These are phyloP conservation scores for Zygosaccharomyces pseudobailii DNA, from an alignment of 1,139 yeast genomes.

Conservation along the genomic window DNA sequence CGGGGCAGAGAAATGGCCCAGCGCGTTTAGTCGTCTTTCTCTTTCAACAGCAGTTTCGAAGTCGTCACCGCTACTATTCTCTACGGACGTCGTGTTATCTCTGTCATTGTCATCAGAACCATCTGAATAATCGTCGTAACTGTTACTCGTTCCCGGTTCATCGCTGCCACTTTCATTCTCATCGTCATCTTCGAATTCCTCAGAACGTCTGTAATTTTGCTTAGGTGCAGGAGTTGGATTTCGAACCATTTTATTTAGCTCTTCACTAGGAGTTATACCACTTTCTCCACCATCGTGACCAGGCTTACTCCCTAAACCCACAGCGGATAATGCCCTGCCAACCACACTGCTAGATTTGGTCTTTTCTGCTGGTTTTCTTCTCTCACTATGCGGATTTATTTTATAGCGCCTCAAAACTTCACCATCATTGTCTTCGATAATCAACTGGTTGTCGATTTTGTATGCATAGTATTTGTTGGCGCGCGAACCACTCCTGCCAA, in stretches of 20 bases:
- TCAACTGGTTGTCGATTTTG: constrained; percentile 63
- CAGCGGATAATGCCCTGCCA: constrained; percentile 44
- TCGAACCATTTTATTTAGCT: constrained; percentile 25
- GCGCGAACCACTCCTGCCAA: constrained; percentile 11
- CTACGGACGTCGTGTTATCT: constrained; percentile 1
- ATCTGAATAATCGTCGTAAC: constrained; percentile 8
- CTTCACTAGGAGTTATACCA: constrained; percentile 18
- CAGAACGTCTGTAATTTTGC: constrained; percentile 15
- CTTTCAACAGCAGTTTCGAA: constrained; percentile 67
- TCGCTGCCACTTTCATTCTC: constrained; percentile 2
- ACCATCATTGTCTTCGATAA: constrained; percentile 89
- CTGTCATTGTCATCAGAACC: constrained; percentile 6
- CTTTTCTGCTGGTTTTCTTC: constrained; percentile 2
- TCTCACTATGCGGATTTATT: constrained; percentile 50
- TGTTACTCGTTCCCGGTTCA: constrained; percentile 1
- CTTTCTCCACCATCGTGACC: constrained; percentile 22
- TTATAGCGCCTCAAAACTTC: constrained; percentile 80
- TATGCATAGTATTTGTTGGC: constrained; percentile 47
- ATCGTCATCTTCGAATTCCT: constrained; percentile 15
- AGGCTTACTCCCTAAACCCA: constrained; percentile 41
- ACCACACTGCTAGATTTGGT: constrained; percentile 17
- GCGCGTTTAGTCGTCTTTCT: constrained; percentile 73
- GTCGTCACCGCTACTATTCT: constrained; percentile 29
- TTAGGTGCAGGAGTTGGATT: constrained; percentile 25
- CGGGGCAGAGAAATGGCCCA: constrained; percentile 51